Evolutionary conservation across 1,139 yeast species (phyloP), one percentile per base, ranked within the genome.

Genomic region (Protomyces lactucae-debilis): DNA sequence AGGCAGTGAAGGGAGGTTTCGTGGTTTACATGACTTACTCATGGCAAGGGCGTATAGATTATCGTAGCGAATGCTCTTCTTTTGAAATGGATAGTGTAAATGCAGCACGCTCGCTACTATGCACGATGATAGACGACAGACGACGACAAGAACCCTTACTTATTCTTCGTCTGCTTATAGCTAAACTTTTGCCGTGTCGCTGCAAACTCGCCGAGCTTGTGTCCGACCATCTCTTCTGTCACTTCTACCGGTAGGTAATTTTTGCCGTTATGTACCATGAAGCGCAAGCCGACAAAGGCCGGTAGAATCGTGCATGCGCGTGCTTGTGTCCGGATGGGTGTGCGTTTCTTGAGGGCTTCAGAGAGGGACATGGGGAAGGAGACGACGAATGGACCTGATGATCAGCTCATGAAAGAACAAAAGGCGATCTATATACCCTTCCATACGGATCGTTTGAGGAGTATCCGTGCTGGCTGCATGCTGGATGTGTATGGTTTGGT

Each of bases 171-270:
- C 64, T 60, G 64, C 55, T 55, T 60, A 14, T 54, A 60, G 28
- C 59, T 60, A 39, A 60, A 60, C 55, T 55, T 60, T 35, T 36
- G 88, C 74, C 97, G 82, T 1, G 99, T 93, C 65, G 93, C 88
- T 2, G 96, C 96, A 78, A 89, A 93, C 75, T 93, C 98, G 2
- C 99, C 99, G 66, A 93, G 79, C 75, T 93, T 93, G 69, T 86
- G 84, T n/a, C 99, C 99, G 69, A 93, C 97, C 99, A 93, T 93
- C 71, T 93, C 95, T 73, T 93, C 98, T 10, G 88, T 84, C 40
- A 93, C 83, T 70, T 87, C 92, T 59, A 93, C 82, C 64, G 91
- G 92, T 59, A 91, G 96, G 73, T 92, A 93, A 70, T 91, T 96
- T 75, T 87, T 88, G 46, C 99, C 99, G 76, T 93, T 93, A 77